Percentiles rank a stretch among this genome's conserved stretches.
Conservation (phyloP, 768 basidiomycete genomes). For the Galerina marginata region DNA sequence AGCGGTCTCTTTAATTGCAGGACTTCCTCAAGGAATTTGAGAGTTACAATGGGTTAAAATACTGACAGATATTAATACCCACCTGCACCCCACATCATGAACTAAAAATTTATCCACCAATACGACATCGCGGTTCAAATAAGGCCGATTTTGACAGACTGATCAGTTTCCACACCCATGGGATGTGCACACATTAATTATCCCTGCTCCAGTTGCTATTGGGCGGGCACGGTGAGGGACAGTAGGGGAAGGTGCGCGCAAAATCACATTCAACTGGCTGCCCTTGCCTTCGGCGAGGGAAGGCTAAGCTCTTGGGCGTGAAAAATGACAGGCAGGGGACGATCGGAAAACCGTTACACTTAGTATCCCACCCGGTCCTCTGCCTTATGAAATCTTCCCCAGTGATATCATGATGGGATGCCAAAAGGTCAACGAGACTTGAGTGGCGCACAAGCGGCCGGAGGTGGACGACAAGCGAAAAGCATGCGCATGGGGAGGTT, state of each 20-base stretch:
- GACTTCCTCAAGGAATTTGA: conserved; percentile 4
- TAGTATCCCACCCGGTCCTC: neutral
- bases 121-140: conserved; percentile 16
- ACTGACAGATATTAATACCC: conserved; percentile 21
- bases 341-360: no score
- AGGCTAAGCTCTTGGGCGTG: neutral
- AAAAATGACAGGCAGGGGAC: neutral
- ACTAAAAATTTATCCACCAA: conserved; percentile 18
- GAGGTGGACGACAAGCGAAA: neutral
- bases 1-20: conserved; percentile 7
- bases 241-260: neutral
- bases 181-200: neutral
- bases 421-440: neutral
- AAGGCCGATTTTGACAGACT: conserved; percentile 8
- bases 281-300: neutral
- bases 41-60: neutral
- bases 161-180: conserved; percentile 18
- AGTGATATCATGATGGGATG: conserved; percentile 13
- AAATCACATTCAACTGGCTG: neutral
- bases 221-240: neutral
- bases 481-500: no score
- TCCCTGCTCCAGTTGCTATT: conserved; percentile 1
- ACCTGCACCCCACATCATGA: conserved; percentile 10
- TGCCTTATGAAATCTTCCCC: neutral
- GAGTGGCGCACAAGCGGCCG: neutral